Conservation (phyloP, 2,329 filamentous ascomycete species). For the Colletotrichum sp. region DNA sequence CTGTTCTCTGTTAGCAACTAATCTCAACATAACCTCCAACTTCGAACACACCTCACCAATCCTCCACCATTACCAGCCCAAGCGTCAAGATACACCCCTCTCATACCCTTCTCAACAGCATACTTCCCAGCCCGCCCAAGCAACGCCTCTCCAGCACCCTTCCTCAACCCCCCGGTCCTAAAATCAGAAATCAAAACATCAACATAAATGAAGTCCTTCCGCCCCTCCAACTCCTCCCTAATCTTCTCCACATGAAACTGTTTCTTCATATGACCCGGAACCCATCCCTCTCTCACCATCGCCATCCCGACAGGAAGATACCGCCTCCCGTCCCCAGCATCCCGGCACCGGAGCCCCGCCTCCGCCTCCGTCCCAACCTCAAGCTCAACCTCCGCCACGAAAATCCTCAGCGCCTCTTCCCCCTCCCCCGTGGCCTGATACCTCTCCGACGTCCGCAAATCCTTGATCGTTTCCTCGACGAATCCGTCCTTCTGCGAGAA, state of each 20-base stretch:
- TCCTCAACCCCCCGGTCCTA: not conserved
- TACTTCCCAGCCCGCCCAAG: constrained; percentile 15
- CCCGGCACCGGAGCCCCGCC: not conserved
- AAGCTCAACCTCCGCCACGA: constrained; percentile 31
- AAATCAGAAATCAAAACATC: constrained; percentile 25
- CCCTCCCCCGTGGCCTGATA: constrained; percentile 25
- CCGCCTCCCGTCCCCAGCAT: not conserved
- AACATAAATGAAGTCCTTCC: constrained; percentile 16
- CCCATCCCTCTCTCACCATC: constrained; percentile 7
- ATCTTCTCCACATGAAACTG: not conserved
- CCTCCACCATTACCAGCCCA: constrained; percentile 29
- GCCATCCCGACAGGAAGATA: constrained; percentile 4
- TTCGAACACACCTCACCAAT: constrained; percentile 15
- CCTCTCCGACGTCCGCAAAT: constrained; percentile 26
- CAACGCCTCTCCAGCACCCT: constrained; percentile 14
- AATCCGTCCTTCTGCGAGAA: constrained; percentile 29
- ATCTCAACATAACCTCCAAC: fast-evolving
- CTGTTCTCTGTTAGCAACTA: not conserved
- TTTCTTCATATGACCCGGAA: constrained; percentile 11
- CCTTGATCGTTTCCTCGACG: constrained; percentile 22
- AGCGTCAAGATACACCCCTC: constrained; percentile 30
- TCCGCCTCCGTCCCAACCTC: constrained; percentile 11
- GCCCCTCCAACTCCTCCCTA: not conserved
- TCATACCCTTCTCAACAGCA: constrained; percentile 5
- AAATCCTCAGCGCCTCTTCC: constrained; percentile 29